Evolutionary conservation across 1,139 yeast species (phyloP).

Genomic region (Geotrichum bryndzae): DNA sequence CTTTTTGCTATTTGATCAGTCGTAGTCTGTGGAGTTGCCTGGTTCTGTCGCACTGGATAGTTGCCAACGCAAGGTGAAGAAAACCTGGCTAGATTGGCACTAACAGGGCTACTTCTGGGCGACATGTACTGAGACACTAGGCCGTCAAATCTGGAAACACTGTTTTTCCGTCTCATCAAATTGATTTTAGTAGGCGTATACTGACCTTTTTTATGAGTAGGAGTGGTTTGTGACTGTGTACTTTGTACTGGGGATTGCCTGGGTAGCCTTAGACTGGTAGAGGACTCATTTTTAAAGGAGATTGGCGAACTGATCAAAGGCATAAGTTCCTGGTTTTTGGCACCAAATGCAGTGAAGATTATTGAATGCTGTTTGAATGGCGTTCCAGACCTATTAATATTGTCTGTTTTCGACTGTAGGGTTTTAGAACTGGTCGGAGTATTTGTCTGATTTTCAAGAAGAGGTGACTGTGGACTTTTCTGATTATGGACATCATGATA

Average conservation of each 20-base stretch:
- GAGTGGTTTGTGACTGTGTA: background rate
- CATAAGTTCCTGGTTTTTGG: background rate
- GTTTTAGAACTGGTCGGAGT: background rate
- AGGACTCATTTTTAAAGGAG: background rate
- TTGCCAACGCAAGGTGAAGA: background rate
- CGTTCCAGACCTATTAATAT: background rate
- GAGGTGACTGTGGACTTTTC: background rate
- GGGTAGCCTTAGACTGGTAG: background rate
- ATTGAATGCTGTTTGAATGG: background rate
- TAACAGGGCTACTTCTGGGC: background rate
- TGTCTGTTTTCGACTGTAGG: background rate
- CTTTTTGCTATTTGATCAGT: background rate
- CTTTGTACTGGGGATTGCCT: background rate
- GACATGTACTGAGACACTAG: background rate
- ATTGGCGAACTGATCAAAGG: background rate
- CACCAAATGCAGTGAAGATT: background rate
- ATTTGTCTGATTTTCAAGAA: background rate
- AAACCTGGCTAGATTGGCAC: background rate
- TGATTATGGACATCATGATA: background rate
- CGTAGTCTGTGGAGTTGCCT: background rate
- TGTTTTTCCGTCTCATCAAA: background rate
- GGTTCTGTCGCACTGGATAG: background rate
- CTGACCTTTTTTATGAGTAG: background rate
- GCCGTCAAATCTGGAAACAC: background rate
- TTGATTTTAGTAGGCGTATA: background rate